A percentile compares a stretch with the other conserved stretches of the same genome.
Evolutionary conservation across 768 basidiomycete species (phyloP).

Genomic region (Tephrocybe sp.): DNA sequence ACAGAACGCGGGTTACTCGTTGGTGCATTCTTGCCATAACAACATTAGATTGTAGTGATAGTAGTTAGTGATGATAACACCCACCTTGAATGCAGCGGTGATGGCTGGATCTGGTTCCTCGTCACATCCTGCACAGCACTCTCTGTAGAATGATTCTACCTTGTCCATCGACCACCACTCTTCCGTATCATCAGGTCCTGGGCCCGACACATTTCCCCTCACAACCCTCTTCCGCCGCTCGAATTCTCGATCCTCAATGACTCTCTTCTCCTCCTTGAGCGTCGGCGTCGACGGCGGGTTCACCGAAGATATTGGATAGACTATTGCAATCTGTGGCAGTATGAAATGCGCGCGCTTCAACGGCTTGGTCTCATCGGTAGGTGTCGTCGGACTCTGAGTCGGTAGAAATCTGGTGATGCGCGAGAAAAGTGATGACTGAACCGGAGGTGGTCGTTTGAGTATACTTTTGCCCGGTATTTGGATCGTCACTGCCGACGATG

Average conservation of each 20-base stretch:
- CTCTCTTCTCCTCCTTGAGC: slow-evolving; percentile 77
- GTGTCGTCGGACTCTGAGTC: slow-evolving; percentile 39
- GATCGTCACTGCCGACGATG: slow-evolving; percentile 80
- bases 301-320: slow-evolving; percentile 86
- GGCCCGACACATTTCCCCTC: slow-evolving; percentile 45
- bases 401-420: slow-evolving; percentile 77
- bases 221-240: slow-evolving; percentile 69
- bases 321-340: slow-evolving; percentile 78
- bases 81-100: slow-evolving; percentile 69
- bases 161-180: slow-evolving; percentile 87
- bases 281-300: slow-evolving; percentile 82
- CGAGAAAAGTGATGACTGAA: slow-evolving; percentile 68
- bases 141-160: slow-evolving; percentile 84
- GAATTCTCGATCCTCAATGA: slow-evolving; percentile 74
- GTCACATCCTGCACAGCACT: slow-evolving; percentile 79
- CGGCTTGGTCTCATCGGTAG: slow-evolving; percentile 53
- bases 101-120: slow-evolving; percentile 67
- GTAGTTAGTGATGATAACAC: slow-evolving; percentile 17
- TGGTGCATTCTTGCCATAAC: slow-evolving; percentile 47
- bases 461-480: slow-evolving; percentile 80
- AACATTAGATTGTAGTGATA: background rate
- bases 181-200: slow-evolving; percentile 36
- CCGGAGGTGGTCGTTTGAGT: slow-evolving; percentile 72
- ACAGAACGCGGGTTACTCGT: slow-evolving; percentile 63
- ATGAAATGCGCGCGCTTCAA: slow-evolving; percentile 92